Conservation (phyloP, 1,284 basidiomycete genomes). For the Melampsora abietis-canadensis region DNA sequence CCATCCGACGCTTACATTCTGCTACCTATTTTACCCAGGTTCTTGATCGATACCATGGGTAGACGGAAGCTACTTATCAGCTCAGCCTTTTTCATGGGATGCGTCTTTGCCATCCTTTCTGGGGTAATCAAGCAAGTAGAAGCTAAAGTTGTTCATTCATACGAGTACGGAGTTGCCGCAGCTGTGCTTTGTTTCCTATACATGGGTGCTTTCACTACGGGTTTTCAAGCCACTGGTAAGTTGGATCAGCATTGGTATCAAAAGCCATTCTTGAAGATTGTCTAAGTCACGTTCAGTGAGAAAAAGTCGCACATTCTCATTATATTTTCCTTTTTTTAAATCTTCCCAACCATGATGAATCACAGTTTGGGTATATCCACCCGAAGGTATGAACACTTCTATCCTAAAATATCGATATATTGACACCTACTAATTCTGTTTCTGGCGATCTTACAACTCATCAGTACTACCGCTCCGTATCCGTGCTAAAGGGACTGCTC, state of each 20-base stretch:
- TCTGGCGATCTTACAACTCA: background rate
- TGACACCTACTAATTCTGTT: too few species aligned
- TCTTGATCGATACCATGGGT: conserved; percentile 52
- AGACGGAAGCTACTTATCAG: conserved; percentile 51
- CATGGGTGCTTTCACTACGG: conserved; percentile 52
- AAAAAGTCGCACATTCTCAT: too few species aligned
- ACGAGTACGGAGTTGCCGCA: conserved; percentile 46
- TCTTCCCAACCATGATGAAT: background rate
- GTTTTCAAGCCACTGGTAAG: conserved; percentile 49
- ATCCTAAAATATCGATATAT: background rate
- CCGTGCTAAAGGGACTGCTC: conserved; percentile 50
- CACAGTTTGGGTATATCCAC: conserved; percentile 52
- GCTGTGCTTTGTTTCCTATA: conserved; percentile 51
- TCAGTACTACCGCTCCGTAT: conserved; percentile 50
- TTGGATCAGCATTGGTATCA: background rate
- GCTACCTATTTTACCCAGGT: conserved; percentile 49
- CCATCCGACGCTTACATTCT: background rate
- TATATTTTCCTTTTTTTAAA: background rate
- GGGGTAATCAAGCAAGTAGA: conserved; percentile 50
- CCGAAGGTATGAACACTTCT: conserved; percentile 43
- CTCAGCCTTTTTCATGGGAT: conserved; percentile 51
- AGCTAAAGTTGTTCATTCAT: conserved; percentile 47
- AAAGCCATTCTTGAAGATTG: background rate
- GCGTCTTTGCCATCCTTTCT: conserved; percentile 50
- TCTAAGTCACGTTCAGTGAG: background rate